A percentile compares a stretch with the other conserved stretches of the same genome.
These are phyloP conservation scores for Pelargonium australe DNA, from an alignment of 441 rosid genomes.

Conservation along the genomic window DNA sequence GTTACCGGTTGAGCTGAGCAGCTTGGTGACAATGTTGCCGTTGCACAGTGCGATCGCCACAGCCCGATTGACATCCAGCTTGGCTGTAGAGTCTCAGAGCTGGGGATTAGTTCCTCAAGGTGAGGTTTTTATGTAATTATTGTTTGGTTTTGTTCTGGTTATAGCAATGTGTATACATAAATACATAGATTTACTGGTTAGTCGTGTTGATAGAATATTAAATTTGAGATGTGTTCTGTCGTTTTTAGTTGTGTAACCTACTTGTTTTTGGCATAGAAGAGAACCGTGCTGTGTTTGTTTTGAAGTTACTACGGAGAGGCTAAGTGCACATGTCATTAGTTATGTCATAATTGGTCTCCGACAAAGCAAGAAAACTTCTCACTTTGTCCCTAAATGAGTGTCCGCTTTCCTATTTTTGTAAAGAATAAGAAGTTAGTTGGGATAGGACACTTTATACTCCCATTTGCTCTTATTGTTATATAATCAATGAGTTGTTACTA, in stretches of 20 bases:
- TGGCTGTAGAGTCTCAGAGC: constrained; percentile 42
- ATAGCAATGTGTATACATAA: neutral
- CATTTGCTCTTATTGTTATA: no score
- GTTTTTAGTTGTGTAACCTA: neutral
- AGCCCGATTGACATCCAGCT: constrained; percentile 51
- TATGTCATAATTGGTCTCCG: no score
- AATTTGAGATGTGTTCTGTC: neutral
- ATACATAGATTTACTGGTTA: neutral
- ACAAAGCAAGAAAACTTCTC: no score
- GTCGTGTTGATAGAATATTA: neutral
- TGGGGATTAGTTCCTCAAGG: constrained; percentile 79
- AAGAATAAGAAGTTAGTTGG: no score
- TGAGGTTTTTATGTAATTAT: constrained; percentile 15
- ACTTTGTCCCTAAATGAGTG: no score
- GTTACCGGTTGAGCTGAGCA: constrained; percentile 52
- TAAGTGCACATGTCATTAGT: neutral
- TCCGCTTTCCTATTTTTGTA: no score
- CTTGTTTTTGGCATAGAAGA: neutral
- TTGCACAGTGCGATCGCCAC: constrained; percentile 54
- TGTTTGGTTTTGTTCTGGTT: neutral
- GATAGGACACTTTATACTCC: no score
- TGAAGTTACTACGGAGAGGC: neutral
- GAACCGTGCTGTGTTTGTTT: neutral
- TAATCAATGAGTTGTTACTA: no score
- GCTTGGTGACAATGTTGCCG: constrained; percentile 46